Percentiles rank a stretch among this genome's conserved stretches.
phyloP scores from a whole-genome alignment of 352 stramenopile genomes.

The Discostella stelligera region DNA sequence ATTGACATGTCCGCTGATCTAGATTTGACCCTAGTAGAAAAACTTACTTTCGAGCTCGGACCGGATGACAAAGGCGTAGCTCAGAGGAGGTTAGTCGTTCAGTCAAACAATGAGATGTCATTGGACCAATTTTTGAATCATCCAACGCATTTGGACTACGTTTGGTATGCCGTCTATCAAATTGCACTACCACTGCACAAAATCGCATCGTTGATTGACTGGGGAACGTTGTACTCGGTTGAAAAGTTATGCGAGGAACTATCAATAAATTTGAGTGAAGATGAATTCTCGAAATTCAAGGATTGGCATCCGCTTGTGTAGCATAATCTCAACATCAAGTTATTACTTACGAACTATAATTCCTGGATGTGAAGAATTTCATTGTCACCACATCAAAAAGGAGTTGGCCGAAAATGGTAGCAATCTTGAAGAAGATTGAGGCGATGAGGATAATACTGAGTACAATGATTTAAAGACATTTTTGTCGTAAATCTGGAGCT shows the following conservation, averaged over 20 bases:
- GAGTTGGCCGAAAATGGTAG: too few relatives aligned
- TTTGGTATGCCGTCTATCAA: slow-evolving; percentile 32
- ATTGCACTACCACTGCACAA: slow-evolving; percentile 24
- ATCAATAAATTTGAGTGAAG: slow-evolving; percentile 8
- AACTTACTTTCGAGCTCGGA: slow-evolving; percentile 7
- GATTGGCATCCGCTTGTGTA: background rate
- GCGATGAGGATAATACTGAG: too few relatives aligned
- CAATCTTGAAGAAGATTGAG: too few relatives aligned
- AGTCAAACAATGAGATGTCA: slow-evolving; percentile 14
- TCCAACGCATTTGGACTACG: slow-evolving; percentile 12
- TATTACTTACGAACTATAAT: too few relatives aligned
- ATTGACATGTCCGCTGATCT: background rate
- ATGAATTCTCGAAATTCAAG: slow-evolving; percentile 7
- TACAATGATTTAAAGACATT: slow-evolving; percentile 13
- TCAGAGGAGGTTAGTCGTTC: slow-evolving; percentile 7
- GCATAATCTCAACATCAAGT: too few relatives aligned
- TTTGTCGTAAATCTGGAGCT: slow-evolving; percentile 58
- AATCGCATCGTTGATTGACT: slow-evolving; percentile 39
- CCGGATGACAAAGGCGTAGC: background rate
- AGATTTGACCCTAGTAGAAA: slow-evolving; percentile 16
- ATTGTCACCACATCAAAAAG: background rate
- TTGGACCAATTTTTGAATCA: slow-evolving; percentile 13
- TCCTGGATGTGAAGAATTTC: too few relatives aligned
- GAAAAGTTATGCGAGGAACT: slow-evolving; percentile 12
- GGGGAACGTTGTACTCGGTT: slow-evolving; percentile 22